Evolutionary conservation across 768 basidiomycete genomes (phyloP), one percentile per base, ranked within the genome.

Genomic region (Hericium alpestre): DNA sequence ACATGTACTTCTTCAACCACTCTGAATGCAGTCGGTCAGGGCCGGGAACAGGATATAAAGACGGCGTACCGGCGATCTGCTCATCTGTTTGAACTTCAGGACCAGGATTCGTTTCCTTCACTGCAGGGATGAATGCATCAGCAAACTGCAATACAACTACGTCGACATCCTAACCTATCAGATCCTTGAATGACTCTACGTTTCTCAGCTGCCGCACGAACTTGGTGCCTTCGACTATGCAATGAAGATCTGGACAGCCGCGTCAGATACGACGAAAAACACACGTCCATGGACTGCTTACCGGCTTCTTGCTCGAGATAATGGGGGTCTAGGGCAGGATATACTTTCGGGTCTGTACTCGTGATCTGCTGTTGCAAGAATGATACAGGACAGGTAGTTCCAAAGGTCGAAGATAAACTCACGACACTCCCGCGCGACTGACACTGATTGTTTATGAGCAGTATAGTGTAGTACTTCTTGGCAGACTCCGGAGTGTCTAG

Each of bases 61-160:
- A 15, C 12, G n/a, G 22, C 53, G 20, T 55, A 57, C 49, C 38
- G 18, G 58, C 59, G 22, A 70, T 51, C 52, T 69, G 59, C 15
- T 66, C 67, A 48, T 71, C 70, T 0, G 65, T 65, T 27, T 65
- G 56, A 2, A 67, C 58, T 8, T 65, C 61, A 5, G 64, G 61
- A 7, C 71, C 72, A 0, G 71, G 70, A 15, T 67, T 69, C 6
- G 65, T 41, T 55, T 72, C 70, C 37, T 63, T 60, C 11, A 59
- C 70, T 67, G n/a, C 2, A n/a, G n/a, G n/a, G n/a, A 15, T 27
- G 25, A 27, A 13, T 18, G 20, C 32, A 2, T 8, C 46, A 22
- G 12, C 38, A 16, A 43, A 37, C 4, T 41, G n/a, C 11, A 22
- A 27, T 22, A 18, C 3, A 10, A 32, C 11, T 4, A 20, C 15